These are phyloP conservation scores for Parmales sp. DNA, from an alignment of 108 stramenopile species.

Conservation along the genomic window DNA sequence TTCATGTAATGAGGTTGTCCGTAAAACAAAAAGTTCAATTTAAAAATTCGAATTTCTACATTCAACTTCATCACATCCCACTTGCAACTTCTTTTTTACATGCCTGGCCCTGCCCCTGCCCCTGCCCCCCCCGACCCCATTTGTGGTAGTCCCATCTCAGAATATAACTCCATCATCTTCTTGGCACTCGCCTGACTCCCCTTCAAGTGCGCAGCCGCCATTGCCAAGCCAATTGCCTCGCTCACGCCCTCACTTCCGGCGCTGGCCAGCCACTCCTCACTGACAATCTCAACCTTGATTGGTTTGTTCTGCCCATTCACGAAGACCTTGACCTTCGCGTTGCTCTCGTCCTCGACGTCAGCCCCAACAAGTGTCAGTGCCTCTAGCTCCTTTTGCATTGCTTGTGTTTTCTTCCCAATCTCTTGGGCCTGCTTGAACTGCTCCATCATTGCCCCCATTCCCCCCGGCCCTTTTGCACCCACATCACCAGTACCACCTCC, in stretches of 20 bases:
- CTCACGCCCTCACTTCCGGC: not conserved
- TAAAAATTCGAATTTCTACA: no score
- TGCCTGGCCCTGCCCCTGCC: no score
- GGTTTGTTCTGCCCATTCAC: constrained; percentile 3
- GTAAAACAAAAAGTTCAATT: no score
- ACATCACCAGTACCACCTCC: no score
- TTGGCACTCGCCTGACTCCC: not conserved
- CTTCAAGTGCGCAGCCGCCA: not conserved
- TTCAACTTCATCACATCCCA: no score
- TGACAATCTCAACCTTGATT: not conserved
- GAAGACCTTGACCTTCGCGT: not conserved
- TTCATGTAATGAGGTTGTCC: no score
- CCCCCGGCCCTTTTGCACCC: no score
- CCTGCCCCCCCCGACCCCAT: not conserved
- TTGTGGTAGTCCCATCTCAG: not conserved
- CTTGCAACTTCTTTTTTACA: no score
- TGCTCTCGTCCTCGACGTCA: no score
- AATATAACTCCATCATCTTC: not conserved
- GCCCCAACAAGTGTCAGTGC: not conserved
- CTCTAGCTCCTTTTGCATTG: not conserved
- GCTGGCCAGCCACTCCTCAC: not conserved
- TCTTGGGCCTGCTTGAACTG: constrained; percentile 8
- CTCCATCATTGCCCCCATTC: constrained; percentile 8
- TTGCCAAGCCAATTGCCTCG: not conserved
- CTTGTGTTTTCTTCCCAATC: constrained; percentile 3